Percentiles rank a stretch among this genome's conserved stretches.
Conservation (phyloP, 2,329 filamentous ascomycete genomes). For the Beauveria sp. region DNA sequence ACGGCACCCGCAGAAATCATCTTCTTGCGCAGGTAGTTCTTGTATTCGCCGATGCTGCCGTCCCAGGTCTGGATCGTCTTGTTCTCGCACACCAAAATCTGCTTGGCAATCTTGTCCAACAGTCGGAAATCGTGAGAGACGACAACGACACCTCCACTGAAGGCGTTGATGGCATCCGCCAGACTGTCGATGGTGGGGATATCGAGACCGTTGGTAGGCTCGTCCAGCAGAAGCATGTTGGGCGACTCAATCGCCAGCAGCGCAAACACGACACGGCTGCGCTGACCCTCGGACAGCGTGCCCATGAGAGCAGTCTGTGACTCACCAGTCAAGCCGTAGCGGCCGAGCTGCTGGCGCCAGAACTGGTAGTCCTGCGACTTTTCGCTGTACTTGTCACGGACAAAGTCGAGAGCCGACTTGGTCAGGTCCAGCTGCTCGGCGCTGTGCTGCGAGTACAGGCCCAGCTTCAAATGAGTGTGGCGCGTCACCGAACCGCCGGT, state of each 20-base stretch:
- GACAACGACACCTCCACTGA: constrained; percentile 91
- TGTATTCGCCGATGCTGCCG: constrained; percentile 87
- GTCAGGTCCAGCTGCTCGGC: constrained; percentile 97
- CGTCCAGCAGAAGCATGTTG: constrained; percentile 97
- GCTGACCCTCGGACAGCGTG: constrained; percentile 94
- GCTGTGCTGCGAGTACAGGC: constrained; percentile 97
- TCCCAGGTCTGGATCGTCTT: constrained; percentile 88
- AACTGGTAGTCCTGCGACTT: constrained; percentile 98
- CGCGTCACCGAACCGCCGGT: constrained; percentile 75
- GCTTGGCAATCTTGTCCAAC: constrained; percentile 98
- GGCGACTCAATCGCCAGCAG: constrained; percentile 89
- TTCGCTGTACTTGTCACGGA: constrained; percentile 84
- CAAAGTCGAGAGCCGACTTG: constrained; percentile 96
- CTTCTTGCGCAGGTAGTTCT: constrained; percentile 98
- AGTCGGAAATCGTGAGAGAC: constrained; percentile 99
- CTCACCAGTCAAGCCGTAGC: constrained; percentile 88
- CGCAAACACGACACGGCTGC: constrained; percentile 96
- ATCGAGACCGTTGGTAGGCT: constrained; percentile 98
- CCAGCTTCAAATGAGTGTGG: constrained; percentile 97
- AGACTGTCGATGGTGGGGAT: constrained; percentile 97
- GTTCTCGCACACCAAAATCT: constrained; percentile 99
- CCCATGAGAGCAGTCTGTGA: constrained; percentile 96
- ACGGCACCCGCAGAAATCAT: constrained; percentile 86
- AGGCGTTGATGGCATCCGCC: constrained; percentile 95
- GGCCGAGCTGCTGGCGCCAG: constrained; percentile 95